These are phyloP conservation scores for Trichoderma semiorbis DNA, from an alignment of 2,329 filamentous ascomycete genomes.

Conservation along the genomic window DNA sequence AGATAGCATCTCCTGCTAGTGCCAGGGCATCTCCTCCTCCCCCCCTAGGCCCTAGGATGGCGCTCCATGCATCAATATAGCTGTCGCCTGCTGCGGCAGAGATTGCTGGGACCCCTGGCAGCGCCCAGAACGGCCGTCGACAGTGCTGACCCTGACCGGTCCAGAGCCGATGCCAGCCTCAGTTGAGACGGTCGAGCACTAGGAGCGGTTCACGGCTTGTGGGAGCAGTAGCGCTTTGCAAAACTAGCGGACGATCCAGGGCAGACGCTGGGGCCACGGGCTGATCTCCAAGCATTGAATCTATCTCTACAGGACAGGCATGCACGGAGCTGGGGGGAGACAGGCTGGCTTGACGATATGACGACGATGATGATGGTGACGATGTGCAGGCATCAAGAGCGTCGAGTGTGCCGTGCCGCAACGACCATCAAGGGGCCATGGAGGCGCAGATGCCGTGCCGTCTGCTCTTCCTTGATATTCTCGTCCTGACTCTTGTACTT, in stretches of 20 bases:
- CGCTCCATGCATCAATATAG: background rate
- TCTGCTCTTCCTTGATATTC: background rate
- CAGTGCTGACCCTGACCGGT: background rate
- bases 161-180: conserved; percentile 16
- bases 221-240: conserved; percentile 14
- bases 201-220: conserved; percentile 12
- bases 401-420: background rate
- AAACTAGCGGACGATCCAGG: conserved; percentile 18
- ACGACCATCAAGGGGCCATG: background rate
- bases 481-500: background rate
- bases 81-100: conserved; percentile 16
- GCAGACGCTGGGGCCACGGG: conserved; percentile 3
- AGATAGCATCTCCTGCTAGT: conserved; percentile 1
- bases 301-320: background rate
- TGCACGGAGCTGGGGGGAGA: background rate
- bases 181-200: conserved; percentile 1
- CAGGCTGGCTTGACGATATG: background rate
- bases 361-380: background rate
- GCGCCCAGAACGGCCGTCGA: conserved; percentile 7
- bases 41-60: background rate
- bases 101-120: conserved; percentile 12
- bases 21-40: background rate
- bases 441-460: background rate
- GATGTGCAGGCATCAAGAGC: background rate
- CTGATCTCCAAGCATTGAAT: conserved; percentile 8